Conservation (phyloP, 106 monocot genomes). For the Dioscorea dumetorum region DNA sequence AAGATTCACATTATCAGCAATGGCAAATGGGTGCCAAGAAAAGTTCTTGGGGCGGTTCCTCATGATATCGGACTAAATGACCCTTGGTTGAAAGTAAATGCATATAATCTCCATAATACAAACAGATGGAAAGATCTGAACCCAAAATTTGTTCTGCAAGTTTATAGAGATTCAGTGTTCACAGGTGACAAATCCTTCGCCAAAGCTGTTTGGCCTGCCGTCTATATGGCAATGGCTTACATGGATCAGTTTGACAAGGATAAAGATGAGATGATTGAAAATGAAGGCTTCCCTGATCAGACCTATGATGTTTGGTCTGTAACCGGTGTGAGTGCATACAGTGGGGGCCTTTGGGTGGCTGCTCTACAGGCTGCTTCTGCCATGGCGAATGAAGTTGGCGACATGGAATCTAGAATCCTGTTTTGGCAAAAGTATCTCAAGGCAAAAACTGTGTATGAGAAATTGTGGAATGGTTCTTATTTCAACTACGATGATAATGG, state of each 20-base stretch:
- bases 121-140: slow-evolving; percentile 67
- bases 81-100: slow-evolving; percentile 69
- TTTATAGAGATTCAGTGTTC: slow-evolving; percentile 45
- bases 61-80: slow-evolving; percentile 63
- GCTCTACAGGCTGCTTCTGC: slow-evolving; percentile 60
- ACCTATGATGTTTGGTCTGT: slow-evolving; percentile 73
- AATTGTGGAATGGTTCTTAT: slow-evolving; percentile 92
- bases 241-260: slow-evolving; percentile 85
- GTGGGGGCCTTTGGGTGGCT: slow-evolving; percentile 73
- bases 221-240: slow-evolving; percentile 64
- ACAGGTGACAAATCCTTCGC: slow-evolving; percentile 57
- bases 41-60: slow-evolving; percentile 64
- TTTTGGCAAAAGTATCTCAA: slow-evolving; percentile 60
- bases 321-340: slow-evolving; percentile 58
- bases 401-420: slow-evolving; percentile 39
- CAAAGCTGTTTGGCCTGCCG: slow-evolving; percentile 58
- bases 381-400: slow-evolving; percentile 49
- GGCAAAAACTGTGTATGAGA: slow-evolving; percentile 63
- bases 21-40: slow-evolving; percentile 32
- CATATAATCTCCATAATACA: slow-evolving; percentile 41
- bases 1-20: slow-evolving; percentile 21
- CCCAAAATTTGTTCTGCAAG: slow-evolving; percentile 66
- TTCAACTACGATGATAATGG: slow-evolving; percentile 78
- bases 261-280: slow-evolving; percentile 72
- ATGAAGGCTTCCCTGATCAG: slow-evolving; percentile 69